Evolutionary conservation across 1,284 basidiomycete species (phyloP), one percentile per base, ranked within the genome.

Genomic region (Melanopsichium pennsylvanicum): DNA sequence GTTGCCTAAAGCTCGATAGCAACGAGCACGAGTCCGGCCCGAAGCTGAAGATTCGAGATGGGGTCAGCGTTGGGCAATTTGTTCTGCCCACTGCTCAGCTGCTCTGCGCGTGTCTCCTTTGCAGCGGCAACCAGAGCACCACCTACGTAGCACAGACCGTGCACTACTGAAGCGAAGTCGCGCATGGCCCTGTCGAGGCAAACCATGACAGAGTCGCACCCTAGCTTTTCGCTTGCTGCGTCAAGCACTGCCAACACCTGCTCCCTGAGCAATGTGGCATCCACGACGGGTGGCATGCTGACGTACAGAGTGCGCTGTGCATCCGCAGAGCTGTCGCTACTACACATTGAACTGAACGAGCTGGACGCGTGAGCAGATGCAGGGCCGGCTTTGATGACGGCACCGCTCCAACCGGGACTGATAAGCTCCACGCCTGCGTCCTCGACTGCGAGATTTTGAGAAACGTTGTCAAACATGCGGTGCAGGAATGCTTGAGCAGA

Each of bases 131-230:
- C 67, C 27, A 76, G 61, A 11, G 68, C 52, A 16, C 72, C 76
- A 11, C 76, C 76, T 2, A 78, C 76, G 29, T 78, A 78, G 52
- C 73, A 75, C 11, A 78, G 51, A 2, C 76, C 76, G 41, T 74
- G 76, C 8, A 78, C 55, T 9, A 75, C 61, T 2, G 64, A 55
- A 5, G 55, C 43, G 21, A 75, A 68, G 29, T 78, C 76, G 11
- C 51, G 49, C 42, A 72, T 56, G 22, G 47, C 36, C 18, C 52
- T 52, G 21, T 70, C 57, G 39, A 78, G 50, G 23, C 68, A 75
- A 22, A 78, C 49, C 47, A 78, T 64, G 23, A 76, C 72, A 4
- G 59, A 55, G 3, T 64, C 70, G 19, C 71, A 74, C 13, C 56
- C 60, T 9, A 74, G 58, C 38, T 64, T 60, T 26, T 78, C 73